A percentile compares a stretch with the other conserved stretches of the same genome.
Evolutionary conservation across 2,329 filamentous ascomycete species (phyloP).

Genomic region (Fusarium pininemorale): DNA sequence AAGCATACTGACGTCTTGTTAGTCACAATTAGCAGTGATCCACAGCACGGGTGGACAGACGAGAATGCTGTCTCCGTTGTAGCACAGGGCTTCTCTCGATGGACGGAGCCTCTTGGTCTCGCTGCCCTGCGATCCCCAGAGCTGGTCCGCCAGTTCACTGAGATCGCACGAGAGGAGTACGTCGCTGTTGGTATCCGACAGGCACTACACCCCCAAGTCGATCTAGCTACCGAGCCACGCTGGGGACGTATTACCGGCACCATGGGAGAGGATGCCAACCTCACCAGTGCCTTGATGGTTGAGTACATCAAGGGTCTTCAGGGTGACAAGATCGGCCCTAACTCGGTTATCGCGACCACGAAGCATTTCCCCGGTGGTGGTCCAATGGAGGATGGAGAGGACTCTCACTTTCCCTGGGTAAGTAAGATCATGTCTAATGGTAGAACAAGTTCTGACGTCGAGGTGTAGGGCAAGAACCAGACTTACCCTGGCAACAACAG

Average conservation of each 20-base stretch:
- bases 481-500: conserved; percentile 60
- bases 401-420: conserved; percentile 58
- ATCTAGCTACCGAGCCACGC: conserved; percentile 60
- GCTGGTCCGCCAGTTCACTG: conserved; percentile 56
- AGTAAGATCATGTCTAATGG: fast-evolving
- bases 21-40: conserved; percentile 45
- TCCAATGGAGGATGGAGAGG: conserved; percentile 58
- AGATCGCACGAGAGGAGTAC: conserved; percentile 59
- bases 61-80: conserved; percentile 43
- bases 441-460: conserved; percentile 31
- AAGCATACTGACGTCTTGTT: neutral
- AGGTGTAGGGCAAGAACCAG: conserved; percentile 57
- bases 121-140: conserved; percentile 57
- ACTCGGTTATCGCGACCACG: conserved; percentile 58
- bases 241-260: conserved; percentile 58
- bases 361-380: conserved; percentile 65
- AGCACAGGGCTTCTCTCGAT: conserved; percentile 57
- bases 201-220: conserved; percentile 60
- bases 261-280: conserved; percentile 59
- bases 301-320: conserved; percentile 60
- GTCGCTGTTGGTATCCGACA: conserved; percentile 53
- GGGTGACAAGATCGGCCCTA: conserved; percentile 52
- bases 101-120: conserved; percentile 61
- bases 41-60: conserved; percentile 54
- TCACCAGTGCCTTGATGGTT: conserved; percentile 50